These are phyloP conservation scores for Sarocladium oryzae DNA, from an alignment of 2,329 filamentous ascomycete genomes.

Conservation along the genomic window DNA sequence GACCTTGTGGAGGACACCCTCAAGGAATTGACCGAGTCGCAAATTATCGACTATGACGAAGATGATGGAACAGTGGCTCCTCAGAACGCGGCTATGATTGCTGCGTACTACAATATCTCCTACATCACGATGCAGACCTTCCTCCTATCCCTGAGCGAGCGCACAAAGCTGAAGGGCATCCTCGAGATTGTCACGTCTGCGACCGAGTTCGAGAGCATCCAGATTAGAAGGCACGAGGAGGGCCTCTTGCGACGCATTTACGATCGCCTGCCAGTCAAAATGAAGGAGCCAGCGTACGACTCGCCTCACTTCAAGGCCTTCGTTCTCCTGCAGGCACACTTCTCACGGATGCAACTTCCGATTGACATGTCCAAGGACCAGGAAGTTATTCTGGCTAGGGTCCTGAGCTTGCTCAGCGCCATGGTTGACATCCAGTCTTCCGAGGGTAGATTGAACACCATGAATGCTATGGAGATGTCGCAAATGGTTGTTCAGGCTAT, in stretches of 20 bases:
- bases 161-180: slow-evolving; percentile 93
- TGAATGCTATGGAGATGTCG: slow-evolving; percentile 98
- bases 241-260: slow-evolving; percentile 84
- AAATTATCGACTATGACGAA: slow-evolving; percentile 75
- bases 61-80: slow-evolving; percentile 86
- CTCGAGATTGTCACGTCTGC: slow-evolving; percentile 96
- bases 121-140: slow-evolving; percentile 99
- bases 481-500: slow-evolving; percentile 99
- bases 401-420: slow-evolving; percentile 81
- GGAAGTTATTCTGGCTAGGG: slow-evolving; percentile 76
- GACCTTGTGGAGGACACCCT: slow-evolving; percentile 90
- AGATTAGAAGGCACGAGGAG: slow-evolving; percentile 90
- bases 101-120: slow-evolving; percentile 98
- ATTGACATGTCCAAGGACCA: slow-evolving; percentile 96
- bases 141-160: slow-evolving; percentile 78
- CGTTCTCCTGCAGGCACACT: slow-evolving; percentile 94
- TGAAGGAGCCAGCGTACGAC: slow-evolving; percentile 78
- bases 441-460: slow-evolving; percentile 92
- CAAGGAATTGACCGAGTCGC: slow-evolving; percentile 83
- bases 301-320: slow-evolving; percentile 99
- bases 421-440: slow-evolving; percentile 93
- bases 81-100: slow-evolving; percentile 95
- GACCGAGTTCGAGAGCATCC: slow-evolving; percentile 91
- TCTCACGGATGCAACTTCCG: slow-evolving; percentile 92
- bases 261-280: slow-evolving; percentile 90